phyloP scores from a whole-genome alignment of 106 monocot genomes.

The Allium fistulosum region DNA sequence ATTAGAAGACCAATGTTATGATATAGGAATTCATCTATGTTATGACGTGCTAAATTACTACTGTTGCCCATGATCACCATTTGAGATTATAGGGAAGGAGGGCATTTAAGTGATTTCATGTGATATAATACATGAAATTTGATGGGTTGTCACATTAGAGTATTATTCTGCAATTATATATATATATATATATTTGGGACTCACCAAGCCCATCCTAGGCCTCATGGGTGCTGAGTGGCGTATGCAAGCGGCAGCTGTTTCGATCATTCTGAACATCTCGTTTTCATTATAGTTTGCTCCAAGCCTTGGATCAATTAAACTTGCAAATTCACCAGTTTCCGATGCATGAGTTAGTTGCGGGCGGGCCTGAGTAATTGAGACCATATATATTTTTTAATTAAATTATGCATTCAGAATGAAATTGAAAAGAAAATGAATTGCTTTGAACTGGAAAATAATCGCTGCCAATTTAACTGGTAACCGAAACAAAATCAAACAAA shows the following conservation, averaged over 20 bases:
- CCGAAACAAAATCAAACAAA: too few relatives aligned
- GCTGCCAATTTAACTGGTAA: not conserved
- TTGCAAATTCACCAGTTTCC: conserved; percentile 58
- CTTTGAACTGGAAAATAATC: not conserved
- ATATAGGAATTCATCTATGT: too few relatives aligned
- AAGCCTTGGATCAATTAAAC: conserved; percentile 62
- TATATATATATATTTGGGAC: not conserved
- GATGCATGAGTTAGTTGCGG: conserved; percentile 58
- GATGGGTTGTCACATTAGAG: too few relatives aligned
- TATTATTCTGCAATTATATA: too few relatives aligned
- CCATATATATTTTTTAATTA: not conserved
- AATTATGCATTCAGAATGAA: not conserved
- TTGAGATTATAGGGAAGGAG: too few relatives aligned
- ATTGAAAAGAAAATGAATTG: not conserved
- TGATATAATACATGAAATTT: too few relatives aligned
- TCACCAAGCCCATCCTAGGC: conserved; percentile 84
- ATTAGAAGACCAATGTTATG: too few relatives aligned
- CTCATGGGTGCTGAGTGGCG: conserved; percentile 87
- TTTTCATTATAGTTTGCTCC: conserved; percentile 52
- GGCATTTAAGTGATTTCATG: too few relatives aligned
- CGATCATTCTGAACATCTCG: conserved; percentile 92
- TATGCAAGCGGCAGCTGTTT: conserved; percentile 80
- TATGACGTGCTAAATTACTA: too few relatives aligned
- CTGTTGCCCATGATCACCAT: too few relatives aligned
- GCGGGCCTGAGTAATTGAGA: conserved; percentile 53